Base-by-base conservation (phyloP, 805 yeast species). In the Zygoascus ofunaensis region DNA sequence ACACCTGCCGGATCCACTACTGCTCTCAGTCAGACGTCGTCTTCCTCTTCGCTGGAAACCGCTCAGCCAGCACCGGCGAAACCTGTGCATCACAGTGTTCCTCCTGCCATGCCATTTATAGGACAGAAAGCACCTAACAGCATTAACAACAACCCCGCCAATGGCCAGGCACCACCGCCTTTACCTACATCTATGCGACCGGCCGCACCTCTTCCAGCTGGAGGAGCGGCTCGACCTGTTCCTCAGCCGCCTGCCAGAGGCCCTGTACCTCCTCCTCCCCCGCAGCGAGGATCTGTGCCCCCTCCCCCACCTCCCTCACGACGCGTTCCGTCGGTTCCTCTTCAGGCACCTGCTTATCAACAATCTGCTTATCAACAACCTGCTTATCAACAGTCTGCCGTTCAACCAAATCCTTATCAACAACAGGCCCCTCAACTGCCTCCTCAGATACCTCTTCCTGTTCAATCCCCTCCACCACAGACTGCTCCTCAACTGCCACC, bases 81-180 rank as follows among this genome's bases (percentile, higher is more conserved):
- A 34, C 34, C 43, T 14, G 44, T 32, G n/a, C 40, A 50, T 4
- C 50, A 47, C 44, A 53, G 43, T 19, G 59, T 49, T 2, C 58
- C 58, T 5, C 59, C 59, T 22, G 54, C 60, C 15, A 55, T 55
- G 59, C 58, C 59, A 7, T 55, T 53, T 42, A 55, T 55, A 26
- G 59, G 59, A 18, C 47, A 48, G 34, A 46, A 49, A 14, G n/a
- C n/a, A n/a, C n/a, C n/a, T n/a, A n/a, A n/a, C n/a, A n/a, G n/a
- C n/a, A 53, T 47, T 3, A 37, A 21, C 7, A 17, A 19, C 19
- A 19, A 14, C 15, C 26, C 43, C 17, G 12, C 22, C 12, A 40
- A 44, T 5, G 22, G 43, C 15, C 52, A 49, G 4, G 30, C 50
- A 15, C 42, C 51, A 32, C 47, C 52, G 17, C 47, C 45, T 7